Percentiles rank a stretch among this genome's conserved stretches.
These are phyloP conservation scores for Gnomoniopsis smithogilvyi DNA, from an alignment of 2,329 filamentous ascomycete genomes.

Conservation along the genomic window DNA sequence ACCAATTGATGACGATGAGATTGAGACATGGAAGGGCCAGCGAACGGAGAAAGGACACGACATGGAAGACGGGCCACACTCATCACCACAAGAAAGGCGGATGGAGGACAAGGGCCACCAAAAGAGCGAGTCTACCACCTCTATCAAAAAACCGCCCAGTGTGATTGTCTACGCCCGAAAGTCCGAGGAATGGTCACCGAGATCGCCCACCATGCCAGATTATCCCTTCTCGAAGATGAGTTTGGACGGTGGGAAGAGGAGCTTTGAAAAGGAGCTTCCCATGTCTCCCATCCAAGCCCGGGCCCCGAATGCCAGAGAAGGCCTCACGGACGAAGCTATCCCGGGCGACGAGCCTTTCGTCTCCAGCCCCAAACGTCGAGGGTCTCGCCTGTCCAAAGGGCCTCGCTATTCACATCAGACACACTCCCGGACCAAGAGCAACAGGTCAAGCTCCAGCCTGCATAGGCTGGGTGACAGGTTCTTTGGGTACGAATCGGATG, in stretches of 20 bases:
- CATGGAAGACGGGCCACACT: conserved; percentile 60
- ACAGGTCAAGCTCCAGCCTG: conserved; percentile 42
- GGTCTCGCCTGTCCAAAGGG: conserved; percentile 51
- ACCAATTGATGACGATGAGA: conserved; percentile 63
- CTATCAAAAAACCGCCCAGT: conserved; percentile 44
- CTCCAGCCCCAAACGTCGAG: conserved; percentile 47
- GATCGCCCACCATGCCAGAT: conserved; percentile 22
- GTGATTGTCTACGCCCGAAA: conserved; percentile 50
- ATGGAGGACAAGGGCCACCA: conserved; percentile 28
- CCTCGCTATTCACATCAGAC: conserved; percentile 34
- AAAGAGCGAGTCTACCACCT: conserved; percentile 33
- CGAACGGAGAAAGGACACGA: conserved; percentile 38
- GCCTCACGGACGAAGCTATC: conserved; percentile 59
- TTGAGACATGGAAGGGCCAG: conserved; percentile 58
- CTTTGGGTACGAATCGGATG: conserved; percentile 25
- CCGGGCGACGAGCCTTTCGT: conserved; percentile 61
- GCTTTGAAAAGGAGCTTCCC: conserved; percentile 41
- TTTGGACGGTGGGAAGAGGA: conserved; percentile 36
- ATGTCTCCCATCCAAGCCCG: conserved; percentile 51
- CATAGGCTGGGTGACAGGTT: conserved; percentile 36
- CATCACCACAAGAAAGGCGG: conserved; percentile 30
- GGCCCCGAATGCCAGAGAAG: conserved; percentile 60
- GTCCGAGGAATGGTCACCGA: conserved; percentile 29
- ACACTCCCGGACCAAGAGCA: conserved; percentile 43
- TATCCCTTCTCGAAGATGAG: conserved; percentile 22